Evolutionary conservation across 2,329 filamentous ascomycete species (phyloP), one percentile per base, ranked within the genome.

Genomic region (Penicillium sp.): DNA sequence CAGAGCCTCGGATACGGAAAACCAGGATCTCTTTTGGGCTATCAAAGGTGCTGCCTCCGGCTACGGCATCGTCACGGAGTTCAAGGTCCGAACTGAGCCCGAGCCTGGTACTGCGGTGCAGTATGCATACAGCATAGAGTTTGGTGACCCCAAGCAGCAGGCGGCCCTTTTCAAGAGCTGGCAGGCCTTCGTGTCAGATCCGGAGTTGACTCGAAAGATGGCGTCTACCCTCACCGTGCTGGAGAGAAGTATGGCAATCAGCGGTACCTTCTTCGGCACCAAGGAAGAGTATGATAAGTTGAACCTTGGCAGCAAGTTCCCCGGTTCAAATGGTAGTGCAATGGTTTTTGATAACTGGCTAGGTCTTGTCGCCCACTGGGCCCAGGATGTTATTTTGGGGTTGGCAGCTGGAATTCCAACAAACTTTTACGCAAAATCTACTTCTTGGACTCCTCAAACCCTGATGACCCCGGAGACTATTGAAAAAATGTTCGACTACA

Each of bases 61-160:
- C 23, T 76, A 76, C 59, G 74, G 73, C 10, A 69, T 77, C n/a
- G 70, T 77, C 6, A 77, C 74, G 1, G 71, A 73, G 48, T 76
- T 77, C 55, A 69, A 68, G 10, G 63, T 77, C 27, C 69, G 71
- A 36, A 77, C 75, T 0, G 65, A 75, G 44, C 64, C 70, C 0
- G 73, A 70, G 15, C 31, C 45, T 25, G 45, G 29, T 73, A 75
- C 7, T 41, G 76, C 84, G 3, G 78, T 89, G 6, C 79, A 86
- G 58, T 88, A 86, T 69, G 80, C 80, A 3, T 88, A 82, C 70
- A 78, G 77, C 15, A 73, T 87, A 55, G 77, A 75, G 17, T 75
- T 84, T 6, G 78, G 78, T 10, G 79, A 13, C 2, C n/a, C 2
- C 19, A 48, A 25, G 3, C 5, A 48, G 1, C 45, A 36, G 19